Evolutionary conservation across 176 grass and related monocot genomes (phyloP).

Genomic region (Sorghum bicolor): Sorghum_bicolor_NCBIv3 NC_012878.2:13022501-13023000

Average conservation of each 20-base stretch:
- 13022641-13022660: neutral
- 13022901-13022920: neutral
- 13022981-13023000: constrained; percentile 2
- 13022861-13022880: neutral
- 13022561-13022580: too few species aligned
- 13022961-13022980: constrained; percentile 4
- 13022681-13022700: constrained; percentile 6
- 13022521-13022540: too few species aligned
- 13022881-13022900: neutral
- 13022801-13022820: constrained; percentile 4
- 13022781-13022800: constrained; percentile 6
- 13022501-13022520: too few species aligned
- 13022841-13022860: neutral
- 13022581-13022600: too few species aligned
- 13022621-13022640: neutral
- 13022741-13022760: neutral
- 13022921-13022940: neutral
- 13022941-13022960: neutral
- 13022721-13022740: neutral
- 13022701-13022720: neutral
- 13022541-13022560: too few species aligned
- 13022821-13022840: constrained; percentile 16
- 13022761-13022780: neutral
- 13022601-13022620: neutral
- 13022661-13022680: neutral